Evolutionary conservation across 352 stramenopile species (phyloP).

Genomic region (Phytopythium oedochilum): DNA sequence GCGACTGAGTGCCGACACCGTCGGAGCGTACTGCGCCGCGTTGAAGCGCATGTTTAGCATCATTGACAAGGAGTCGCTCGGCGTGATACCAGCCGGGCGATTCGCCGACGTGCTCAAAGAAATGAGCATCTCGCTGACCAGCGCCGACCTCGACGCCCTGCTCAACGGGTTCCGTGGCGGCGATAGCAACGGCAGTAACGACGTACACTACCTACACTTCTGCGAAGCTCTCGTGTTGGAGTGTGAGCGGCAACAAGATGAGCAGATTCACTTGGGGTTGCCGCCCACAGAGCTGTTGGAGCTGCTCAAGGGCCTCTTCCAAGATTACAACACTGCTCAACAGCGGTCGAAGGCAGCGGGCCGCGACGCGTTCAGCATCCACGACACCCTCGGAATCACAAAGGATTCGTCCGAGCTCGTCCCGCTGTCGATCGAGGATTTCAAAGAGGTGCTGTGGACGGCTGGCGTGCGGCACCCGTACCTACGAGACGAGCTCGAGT

Average conservation of each 20-base stretch:
- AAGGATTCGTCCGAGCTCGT: slow-evolving; percentile 29
- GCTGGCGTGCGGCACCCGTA: slow-evolving; percentile 59
- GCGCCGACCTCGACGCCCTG: slow-evolving; percentile 37
- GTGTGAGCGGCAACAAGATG: slow-evolving; percentile 31
- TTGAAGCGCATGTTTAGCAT: slow-evolving; percentile 81
- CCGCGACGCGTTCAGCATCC: slow-evolving; percentile 33
- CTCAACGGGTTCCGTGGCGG: slow-evolving; percentile 31
- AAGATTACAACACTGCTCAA: slow-evolving; percentile 28
- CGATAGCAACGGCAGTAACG: slow-evolving; percentile 14
- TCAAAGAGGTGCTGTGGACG: slow-evolving; percentile 71
- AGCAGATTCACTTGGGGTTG: slow-evolving; percentile 11
- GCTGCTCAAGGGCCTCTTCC: slow-evolving; percentile 43
- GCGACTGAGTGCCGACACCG: slow-evolving; percentile 31
- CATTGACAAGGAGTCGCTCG: slow-evolving; percentile 67
- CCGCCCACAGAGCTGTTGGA: slow-evolving; percentile 41
- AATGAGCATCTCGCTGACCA: slow-evolving; percentile 44
- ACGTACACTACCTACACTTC: slow-evolving; percentile 52
- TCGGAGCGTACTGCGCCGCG: slow-evolving; percentile 50
- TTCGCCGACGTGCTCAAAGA: slow-evolving; percentile 63
- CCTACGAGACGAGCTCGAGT: slow-evolving; percentile 59
- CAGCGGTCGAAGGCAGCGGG: slow-evolving; percentile 16
- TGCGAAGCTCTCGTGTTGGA: slow-evolving; percentile 47
- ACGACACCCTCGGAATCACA: slow-evolving; percentile 38
- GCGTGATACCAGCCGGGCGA: slow-evolving; percentile 29
- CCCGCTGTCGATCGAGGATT: slow-evolving; percentile 46